Base-by-base conservation (phyloP, 2,329 filamentous ascomycete species). In the Pyricularia pennisetigena region DNA sequence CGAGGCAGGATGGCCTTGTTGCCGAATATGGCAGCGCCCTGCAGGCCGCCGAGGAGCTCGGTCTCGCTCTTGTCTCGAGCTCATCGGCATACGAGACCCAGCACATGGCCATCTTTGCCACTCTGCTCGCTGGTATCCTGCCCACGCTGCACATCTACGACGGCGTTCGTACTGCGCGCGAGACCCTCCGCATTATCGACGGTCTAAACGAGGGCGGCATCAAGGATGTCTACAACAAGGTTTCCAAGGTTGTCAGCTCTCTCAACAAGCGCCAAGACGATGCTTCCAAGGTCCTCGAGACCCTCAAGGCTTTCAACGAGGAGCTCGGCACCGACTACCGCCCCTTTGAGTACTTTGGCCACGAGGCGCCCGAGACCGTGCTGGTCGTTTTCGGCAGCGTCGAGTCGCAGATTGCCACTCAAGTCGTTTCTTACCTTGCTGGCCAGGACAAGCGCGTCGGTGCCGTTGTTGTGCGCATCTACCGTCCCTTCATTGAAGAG, bases 401-500 rank as follows among this genome's bases (percentile, higher is more conserved):
- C 5, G 95, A 99, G 82, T 88, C 92, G 16, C 93, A 95, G 73
- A 82, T 98, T 70, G 88, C 93, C 69, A 89, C 90, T 72, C 93
- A 97, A 79, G 87, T 97, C 67, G 88, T 93, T 12, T 82, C 84
- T 62, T 88, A 89, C 59, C 83, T 98, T 64, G 86, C 91, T 32
- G 85, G 86, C 71, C 85, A 90, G 71, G 93, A 90, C 71, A 85
- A 86, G 75, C 92, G 89, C 80, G 86, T 97, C 70, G 95, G 95
- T 74, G 90, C 94, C 57, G 84, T 99, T 78, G 94, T 92, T 74
- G 94, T 98, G 64, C 91, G 95, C 71, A 85, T 99, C 68, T 99
- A 98, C 83, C 88, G 94, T 62, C 95, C 95, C 20, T 98, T 99
- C 75, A 88, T 95, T 35, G 95, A 99, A 80, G 93, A 97, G 77